Base-by-base conservation (phyloP, 2,329 filamentous ascomycete species). In the Scedosporium apiospermum region DNA sequence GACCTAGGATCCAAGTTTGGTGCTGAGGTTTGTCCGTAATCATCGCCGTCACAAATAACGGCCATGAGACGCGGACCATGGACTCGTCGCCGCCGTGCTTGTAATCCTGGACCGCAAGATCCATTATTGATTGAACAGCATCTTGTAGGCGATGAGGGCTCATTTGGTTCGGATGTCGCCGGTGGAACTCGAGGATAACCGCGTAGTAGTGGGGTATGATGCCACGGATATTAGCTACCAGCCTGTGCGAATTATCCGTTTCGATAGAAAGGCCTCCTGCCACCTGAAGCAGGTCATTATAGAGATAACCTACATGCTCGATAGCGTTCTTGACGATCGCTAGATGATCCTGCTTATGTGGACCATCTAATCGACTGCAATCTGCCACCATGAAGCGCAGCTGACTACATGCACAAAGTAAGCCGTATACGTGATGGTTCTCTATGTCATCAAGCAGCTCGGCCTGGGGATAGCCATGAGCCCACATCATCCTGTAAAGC, bases 171-270 rank as follows among this genome's bases (percentile, higher is more conserved):
- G 64, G 63, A 6, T 63, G 60, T 7, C 65, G 46, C 2, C 63
- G 61, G 4, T 63, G 62, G 2, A 71, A 60, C 26, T 74, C 71
- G 0, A 75, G 67, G 16, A 73, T 64, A 5, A 69, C 66, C n/a
- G 72, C 71, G 61, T 75, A 68, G 44, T 74, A 75, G 34, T 71
- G 66, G 1, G 73, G 73, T 6, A 75, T 69, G 12, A 75, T 71
- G 16, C 67, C 67, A 9, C 72, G 71, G 44, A 75, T 71, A 27
- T 75, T 75, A 18, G 69, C 69, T 0, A 73, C 69, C 0, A 75
- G 65, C 0, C 72, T 69, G 16, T 72, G 67, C 1, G 68, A 65
- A 63, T 67, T 70, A 55, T 70, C 66, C 5, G 70, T 69, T 1
- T 62, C 61, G 9, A 66, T 60, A 3, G 68, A 67, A 1, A 72